Base-by-base conservation (phyloP, 2,329 filamentous ascomycete species). In the Pezicula rhizophila region DNA sequence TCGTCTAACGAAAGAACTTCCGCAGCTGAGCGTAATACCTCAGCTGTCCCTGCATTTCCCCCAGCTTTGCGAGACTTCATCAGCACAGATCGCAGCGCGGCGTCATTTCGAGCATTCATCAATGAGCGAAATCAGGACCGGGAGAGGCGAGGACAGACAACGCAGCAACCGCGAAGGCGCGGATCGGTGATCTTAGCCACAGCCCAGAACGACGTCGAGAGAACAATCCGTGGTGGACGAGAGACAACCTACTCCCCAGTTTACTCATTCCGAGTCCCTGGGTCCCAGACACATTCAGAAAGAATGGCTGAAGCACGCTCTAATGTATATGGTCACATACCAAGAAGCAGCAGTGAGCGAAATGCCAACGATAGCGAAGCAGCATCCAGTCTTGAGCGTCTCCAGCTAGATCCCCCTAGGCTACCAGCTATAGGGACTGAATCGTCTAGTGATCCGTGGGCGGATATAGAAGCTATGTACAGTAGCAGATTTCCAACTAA, bases 391-490 rank as follows among this genome's bases (percentile, higher is more conserved):
- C 44, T 59, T 6, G 59, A 63, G 38, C 55, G 55, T 17, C 48
- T 60, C 10, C 57, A 52, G 3, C 41, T 62, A 5, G 54, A 57
- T 17, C 33, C 47, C 14, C 46, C 52, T 49, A 54, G 46, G 55
- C 59, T 54, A 53, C 64, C 52, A 53, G 57, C 50, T 34, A 57
- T 55, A 49, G 53, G 48, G 47, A 60, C 14, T 54, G 61, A 56
- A 51, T 61, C 52, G 53, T 58, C 49, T 1, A 62, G 61, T 47
- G 66, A 64, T 43, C 55, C 58, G 14, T 74, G 70, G 68, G 62
- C 68, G 6, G 70, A 73, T 44, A 60, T 72, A 5, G 72, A 74
- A 52, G 65, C 68, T 23, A 54, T 74, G 26, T 72, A 73, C 55
- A 53, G 57, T 4, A 45, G 57, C 11, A 68, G 66, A 52, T 61